Percentiles rank a stretch among this genome's conserved stretches.
Conservation (phyloP, 2,329 filamentous ascomycete genomes). For the Phaeophleospora eucalypticola region DNA sequence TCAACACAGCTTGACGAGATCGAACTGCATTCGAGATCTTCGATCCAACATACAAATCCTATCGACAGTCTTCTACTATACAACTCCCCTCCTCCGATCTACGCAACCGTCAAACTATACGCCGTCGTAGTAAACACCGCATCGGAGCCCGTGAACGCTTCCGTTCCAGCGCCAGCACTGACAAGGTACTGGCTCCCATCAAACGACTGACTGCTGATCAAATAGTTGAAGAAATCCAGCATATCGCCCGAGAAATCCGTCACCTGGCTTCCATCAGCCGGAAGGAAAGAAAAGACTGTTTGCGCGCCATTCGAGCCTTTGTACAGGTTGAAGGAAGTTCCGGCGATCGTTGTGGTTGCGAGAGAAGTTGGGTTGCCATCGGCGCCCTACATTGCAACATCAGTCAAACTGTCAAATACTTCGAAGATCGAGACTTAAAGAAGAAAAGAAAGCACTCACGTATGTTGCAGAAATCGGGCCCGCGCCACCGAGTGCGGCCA, state of each 20-base stretch:
- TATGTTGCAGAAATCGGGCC: conserved; percentile 54
- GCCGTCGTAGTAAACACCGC: conserved; percentile 17
- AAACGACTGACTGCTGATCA: conserved; percentile 48
- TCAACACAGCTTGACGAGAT: neutral
- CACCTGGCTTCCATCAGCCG: conserved; percentile 37
- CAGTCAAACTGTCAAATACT: neutral
- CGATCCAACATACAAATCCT: no score
- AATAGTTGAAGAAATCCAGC: conserved; percentile 54
- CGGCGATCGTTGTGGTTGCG: conserved; percentile 52
- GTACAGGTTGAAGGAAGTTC: conserved; percentile 56
- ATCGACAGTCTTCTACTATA: no score
- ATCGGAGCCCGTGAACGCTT: conserved; percentile 19
- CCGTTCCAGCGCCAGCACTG: conserved; percentile 31
- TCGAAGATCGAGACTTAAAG: no score
- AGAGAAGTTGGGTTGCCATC: conserved; percentile 36
- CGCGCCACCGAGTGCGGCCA: conserved; percentile 54
- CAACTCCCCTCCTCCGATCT: no score
- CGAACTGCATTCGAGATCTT: no score
- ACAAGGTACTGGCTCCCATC: conserved; percentile 49
- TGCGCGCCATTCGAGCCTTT: conserved; percentile 57
- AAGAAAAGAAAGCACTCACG: conserved; percentile 2
- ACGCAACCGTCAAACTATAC: conserved; percentile 21
- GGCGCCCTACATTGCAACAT: conserved; percentile 28
- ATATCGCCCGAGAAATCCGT: conserved; percentile 56
- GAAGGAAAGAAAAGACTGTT: conserved; percentile 60